phyloP scores from a whole-genome alignment of 768 basidiomycete species.

The Boletales sp. region DNA sequence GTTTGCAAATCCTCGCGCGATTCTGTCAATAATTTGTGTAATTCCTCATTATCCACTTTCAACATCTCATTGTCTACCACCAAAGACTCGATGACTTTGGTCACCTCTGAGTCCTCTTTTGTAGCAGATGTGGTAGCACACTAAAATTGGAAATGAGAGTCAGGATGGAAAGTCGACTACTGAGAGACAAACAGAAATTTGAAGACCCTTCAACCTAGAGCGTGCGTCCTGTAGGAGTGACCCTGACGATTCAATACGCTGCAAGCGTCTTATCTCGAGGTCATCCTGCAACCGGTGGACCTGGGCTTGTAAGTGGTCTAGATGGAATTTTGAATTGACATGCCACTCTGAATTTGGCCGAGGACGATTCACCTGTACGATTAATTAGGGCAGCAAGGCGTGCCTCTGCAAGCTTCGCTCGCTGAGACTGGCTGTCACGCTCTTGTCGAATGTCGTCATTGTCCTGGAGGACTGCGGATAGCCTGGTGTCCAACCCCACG shows the following conservation, averaged over 20 bases:
- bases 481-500: conserved; percentile 64
- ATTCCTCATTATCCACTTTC: conserved; percentile 77
- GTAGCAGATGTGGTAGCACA: conserved; percentile 36
- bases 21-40: conserved; percentile 70
- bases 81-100: conserved; percentile 73
- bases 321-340: conserved; percentile 4
- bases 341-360: background rate
- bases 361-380: conserved; percentile 49
- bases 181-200: conserved; percentile 46
- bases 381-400: conserved; percentile 63
- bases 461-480: conserved; percentile 66
- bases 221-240: conserved; percentile 65
- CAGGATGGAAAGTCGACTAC: background rate
- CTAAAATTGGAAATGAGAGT: conserved; percentile 27
- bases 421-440: conserved; percentile 63
- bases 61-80: conserved; percentile 82
- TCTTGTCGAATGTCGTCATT: conserved; percentile 85
- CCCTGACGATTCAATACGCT: conserved; percentile 64
- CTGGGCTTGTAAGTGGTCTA: conserved; percentile 70
- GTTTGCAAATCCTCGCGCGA: conserved; percentile 71
- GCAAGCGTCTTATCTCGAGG: conserved; percentile 56
- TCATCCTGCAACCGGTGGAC: conserved; percentile 61
- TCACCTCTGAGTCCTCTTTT: conserved; percentile 56
- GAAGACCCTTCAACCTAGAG: conserved; percentile 56
- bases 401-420: conserved; percentile 65